Evolutionary conservation across 495 filamentous ascomycete species (phyloP).

Genomic region (Neurospora sp.): DNA sequence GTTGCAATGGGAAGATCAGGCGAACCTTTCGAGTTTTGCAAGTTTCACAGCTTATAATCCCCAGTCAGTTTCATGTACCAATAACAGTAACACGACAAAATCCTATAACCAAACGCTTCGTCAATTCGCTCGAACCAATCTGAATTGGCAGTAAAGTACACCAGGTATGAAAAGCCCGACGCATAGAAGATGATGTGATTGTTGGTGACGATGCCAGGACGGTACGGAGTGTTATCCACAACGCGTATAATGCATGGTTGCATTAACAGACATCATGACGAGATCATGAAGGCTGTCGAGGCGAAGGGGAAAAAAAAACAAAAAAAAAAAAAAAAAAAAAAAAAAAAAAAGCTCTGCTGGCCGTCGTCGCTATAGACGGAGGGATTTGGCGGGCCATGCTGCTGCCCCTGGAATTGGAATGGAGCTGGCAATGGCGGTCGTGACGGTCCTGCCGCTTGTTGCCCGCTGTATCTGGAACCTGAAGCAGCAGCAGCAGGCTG

Average conservation of each 20-base stretch:
- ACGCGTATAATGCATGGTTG: not conserved
- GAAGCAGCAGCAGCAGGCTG: conserved; percentile 8
- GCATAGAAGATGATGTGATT: not conserved
- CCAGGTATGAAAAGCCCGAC: not conserved
- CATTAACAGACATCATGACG: not conserved
- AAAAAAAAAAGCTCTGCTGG: no score
- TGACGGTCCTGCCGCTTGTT: conserved; percentile 5
- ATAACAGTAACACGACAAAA: no score
- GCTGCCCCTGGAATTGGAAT: conserved; percentile 4
- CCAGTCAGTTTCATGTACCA: not conserved
- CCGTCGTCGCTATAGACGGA: conserved; percentile 18
- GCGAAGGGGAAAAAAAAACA: no score
- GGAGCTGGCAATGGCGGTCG: conserved; percentile 1
- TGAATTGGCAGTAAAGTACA: not conserved
- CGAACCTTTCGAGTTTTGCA: not conserved
- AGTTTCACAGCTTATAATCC: not conserved
- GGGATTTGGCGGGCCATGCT: conserved; percentile 4
- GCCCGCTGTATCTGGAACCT: conserved; percentile 7
- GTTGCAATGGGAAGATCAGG: not conserved
- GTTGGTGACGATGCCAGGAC: not conserved
- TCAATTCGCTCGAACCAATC: not conserved
- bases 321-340: no score
- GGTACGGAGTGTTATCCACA: not conserved
- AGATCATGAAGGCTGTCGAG: not conserved
- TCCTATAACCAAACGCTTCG: no score